These are phyloP conservation scores for Metarhizium guizhouense DNA, from an alignment of 2,329 filamentous ascomycete genomes.

Conservation along the genomic window DNA sequence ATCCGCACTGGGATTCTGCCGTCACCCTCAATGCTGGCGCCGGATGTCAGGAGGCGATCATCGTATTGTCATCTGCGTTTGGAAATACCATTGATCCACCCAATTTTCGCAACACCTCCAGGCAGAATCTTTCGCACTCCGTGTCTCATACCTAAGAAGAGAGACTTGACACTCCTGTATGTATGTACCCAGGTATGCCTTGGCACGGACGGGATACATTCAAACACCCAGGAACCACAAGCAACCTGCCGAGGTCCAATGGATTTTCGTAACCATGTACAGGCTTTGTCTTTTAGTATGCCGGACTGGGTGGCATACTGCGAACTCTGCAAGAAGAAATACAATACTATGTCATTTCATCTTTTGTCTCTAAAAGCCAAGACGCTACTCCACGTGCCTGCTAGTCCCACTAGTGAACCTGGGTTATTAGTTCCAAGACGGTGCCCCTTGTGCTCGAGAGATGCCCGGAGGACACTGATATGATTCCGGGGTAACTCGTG, in stretches of 20 bases:
- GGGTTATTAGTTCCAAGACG: neutral
- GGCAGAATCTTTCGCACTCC: neutral
- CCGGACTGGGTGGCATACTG: neutral
- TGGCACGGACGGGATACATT: neutral
- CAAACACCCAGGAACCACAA: neutral
- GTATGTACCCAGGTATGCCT: neutral
- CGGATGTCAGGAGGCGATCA: neutral
- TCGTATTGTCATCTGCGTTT: neutral
- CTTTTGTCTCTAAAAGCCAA: conserved; percentile 3
- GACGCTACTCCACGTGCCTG: conserved; percentile 9
- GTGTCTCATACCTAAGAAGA: neutral
- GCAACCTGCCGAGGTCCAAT: too few species aligned
- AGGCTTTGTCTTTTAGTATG: too few species aligned
- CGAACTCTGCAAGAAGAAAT: neutral
- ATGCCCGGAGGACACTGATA: neutral
- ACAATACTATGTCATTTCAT: neutral
- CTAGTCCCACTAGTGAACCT: conserved; percentile 2
- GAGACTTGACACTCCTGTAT: too few species aligned
- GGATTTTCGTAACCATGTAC: too few species aligned
- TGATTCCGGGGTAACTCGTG: neutral
- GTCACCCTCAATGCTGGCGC: neutral
- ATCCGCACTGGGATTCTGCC: neutral
- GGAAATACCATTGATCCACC: neutral
- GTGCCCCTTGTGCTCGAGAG: neutral
- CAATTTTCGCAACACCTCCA: neutral